These are phyloP conservation scores for Trapa bicornis DNA, from an alignment of 345 rosid genomes.

Conservation along the genomic window DNA sequence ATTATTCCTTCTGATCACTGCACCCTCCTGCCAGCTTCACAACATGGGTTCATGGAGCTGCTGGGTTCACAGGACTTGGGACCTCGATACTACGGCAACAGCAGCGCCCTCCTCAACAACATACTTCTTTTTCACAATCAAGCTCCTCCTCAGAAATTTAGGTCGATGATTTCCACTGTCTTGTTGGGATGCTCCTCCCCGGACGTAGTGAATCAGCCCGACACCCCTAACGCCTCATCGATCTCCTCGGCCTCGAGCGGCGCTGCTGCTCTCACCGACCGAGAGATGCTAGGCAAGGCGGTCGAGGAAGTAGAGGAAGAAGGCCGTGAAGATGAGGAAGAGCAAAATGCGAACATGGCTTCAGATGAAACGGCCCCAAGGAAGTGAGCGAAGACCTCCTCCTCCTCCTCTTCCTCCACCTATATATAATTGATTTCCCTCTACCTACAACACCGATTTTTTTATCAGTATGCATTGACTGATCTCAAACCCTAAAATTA, in stretches of 20 bases:
- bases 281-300: conserved; percentile 26
- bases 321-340: conserved; percentile 11
- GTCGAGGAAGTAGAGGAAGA: conserved; percentile 31
- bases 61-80: conserved; percentile 42
- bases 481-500: background rate
- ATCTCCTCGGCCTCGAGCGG: conserved; percentile 77
- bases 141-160: conserved; percentile 8
- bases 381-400: conserved; percentile 31
- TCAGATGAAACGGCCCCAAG: too few species aligned
- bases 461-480: background rate
- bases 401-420: background rate
- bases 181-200: conserved; percentile 25
- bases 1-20: too few species aligned
- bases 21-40: background rate
- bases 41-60: conserved; percentile 69
- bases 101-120: conserved; percentile 19
- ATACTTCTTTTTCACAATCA: conserved; percentile 7
- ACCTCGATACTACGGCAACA: conserved; percentile 9
- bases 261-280: conserved; percentile 26
- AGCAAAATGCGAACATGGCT: conserved; percentile 26
- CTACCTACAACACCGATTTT: background rate
- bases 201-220: conserved; percentile 47
- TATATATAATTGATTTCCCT: too few species aligned
- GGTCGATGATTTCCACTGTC: conserved; percentile 9
- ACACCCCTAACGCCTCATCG: conserved; percentile 78